Conservation (phyloP, 2,329 filamentous ascomycete genomes). For the Botryotinia calthae region DNA sequence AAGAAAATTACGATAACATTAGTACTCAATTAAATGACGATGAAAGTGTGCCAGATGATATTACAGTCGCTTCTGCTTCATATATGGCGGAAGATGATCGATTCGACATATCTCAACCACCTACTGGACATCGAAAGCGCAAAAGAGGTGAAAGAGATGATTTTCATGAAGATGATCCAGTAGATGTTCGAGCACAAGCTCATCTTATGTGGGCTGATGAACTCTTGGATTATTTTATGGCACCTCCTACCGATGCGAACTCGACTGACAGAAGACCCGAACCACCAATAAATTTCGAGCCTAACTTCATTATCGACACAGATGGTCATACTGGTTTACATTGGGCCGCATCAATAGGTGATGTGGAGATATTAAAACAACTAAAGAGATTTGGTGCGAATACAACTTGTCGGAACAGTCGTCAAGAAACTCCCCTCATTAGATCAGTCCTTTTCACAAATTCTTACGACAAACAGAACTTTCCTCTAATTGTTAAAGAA, state of each 20-base stretch:
- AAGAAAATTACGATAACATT: slow-evolving; percentile 65
- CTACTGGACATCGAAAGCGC: slow-evolving; percentile 66
- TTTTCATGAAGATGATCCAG: slow-evolving; percentile 50
- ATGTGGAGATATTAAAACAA: slow-evolving; percentile 85
- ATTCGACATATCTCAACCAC: slow-evolving; percentile 65
- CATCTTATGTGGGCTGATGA: slow-evolving; percentile 91
- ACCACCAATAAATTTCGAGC: slow-evolving; percentile 81
- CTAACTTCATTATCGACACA: slow-evolving; percentile 89
- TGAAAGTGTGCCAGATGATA: slow-evolving; percentile 73
- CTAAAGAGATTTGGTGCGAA: slow-evolving; percentile 78
- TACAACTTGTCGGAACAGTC: slow-evolving; percentile 65
- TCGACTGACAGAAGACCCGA: slow-evolving; percentile 63
- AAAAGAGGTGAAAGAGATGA: slow-evolving; percentile 65
- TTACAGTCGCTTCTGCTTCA: slow-evolving; percentile 78
- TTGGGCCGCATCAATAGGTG: slow-evolving; percentile 97
- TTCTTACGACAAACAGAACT: slow-evolving; percentile 90
- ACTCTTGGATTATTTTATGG: slow-evolving; percentile 92
- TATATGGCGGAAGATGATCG: slow-evolving; percentile 82
- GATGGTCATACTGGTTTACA: slow-evolving; percentile 91
- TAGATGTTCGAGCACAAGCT: slow-evolving; percentile 71
- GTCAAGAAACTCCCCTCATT: slow-evolving; percentile 90
- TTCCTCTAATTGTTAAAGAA: slow-evolving; percentile 79
- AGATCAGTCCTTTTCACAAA: slow-evolving; percentile 95
- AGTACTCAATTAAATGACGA: slow-evolving; percentile 67
- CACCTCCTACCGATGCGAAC: slow-evolving; percentile 61